A percentile compares a stretch with the other conserved stretches of the same genome.
Evolutionary conservation across 2,329 filamentous ascomycete genomes (phyloP).

Genomic region (Diaporthe ampelina): DNA sequence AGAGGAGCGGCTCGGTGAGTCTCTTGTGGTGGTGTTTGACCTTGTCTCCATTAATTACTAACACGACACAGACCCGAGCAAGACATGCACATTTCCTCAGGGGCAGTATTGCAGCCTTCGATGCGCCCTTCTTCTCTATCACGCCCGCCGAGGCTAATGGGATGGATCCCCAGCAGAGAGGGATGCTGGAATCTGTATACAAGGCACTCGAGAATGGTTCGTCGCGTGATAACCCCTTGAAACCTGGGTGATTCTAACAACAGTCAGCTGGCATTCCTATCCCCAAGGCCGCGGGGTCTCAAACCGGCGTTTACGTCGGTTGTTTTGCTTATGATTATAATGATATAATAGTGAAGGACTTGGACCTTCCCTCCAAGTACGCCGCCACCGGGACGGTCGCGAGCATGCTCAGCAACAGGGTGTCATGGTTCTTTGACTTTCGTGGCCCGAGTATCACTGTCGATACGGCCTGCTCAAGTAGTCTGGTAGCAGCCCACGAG

Average conservation of each 20-base stretch:
- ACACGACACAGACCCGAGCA: conserved; percentile 21
- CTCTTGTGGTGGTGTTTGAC: background rate
- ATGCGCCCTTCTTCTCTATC: conserved; percentile 42
- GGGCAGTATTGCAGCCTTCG: conserved; percentile 37
- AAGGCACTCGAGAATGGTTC: conserved; percentile 40
- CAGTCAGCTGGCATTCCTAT: conserved; percentile 36
- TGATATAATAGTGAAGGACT: conserved; percentile 43
- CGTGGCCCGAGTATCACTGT: conserved; percentile 52
- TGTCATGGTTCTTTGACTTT: conserved; percentile 54
- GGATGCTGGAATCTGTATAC: conserved; percentile 39
- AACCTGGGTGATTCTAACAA: background rate
- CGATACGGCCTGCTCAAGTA: conserved; percentile 56
- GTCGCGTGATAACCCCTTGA: background rate
- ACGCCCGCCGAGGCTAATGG: conserved; percentile 39
- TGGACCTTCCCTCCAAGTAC: conserved; percentile 45
- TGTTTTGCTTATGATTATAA: conserved; percentile 47
- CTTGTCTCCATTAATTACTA: background rate
- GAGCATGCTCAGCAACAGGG: conserved; percentile 52
- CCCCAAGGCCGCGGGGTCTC: conserved; percentile 25
- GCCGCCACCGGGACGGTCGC: conserved; percentile 48
- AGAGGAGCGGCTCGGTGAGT: conserved; percentile 51
- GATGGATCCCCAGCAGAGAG: conserved; percentile 42
- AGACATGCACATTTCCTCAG: conserved; percentile 36
- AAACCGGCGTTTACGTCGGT: conserved; percentile 47
- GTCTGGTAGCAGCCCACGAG: conserved; percentile 49